These are phyloP conservation scores for Trametes sp. DNA, from an alignment of 1,284 basidiomycete species.

Conservation along the genomic window DNA sequence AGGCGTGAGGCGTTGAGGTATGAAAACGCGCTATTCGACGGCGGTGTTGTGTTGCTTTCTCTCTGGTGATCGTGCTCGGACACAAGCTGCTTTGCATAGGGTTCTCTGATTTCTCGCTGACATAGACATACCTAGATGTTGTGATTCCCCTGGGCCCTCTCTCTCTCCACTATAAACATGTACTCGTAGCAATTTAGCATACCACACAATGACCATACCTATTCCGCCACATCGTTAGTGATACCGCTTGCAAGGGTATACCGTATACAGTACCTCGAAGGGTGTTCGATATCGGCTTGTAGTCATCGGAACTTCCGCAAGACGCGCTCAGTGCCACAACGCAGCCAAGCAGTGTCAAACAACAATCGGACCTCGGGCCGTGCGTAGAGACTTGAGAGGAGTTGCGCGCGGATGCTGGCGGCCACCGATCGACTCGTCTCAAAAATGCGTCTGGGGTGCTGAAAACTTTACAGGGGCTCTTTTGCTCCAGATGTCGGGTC, in stretches of 20 bases:
- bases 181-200: slow-evolving; percentile 3
- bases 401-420: no score
- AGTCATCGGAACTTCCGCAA: no score
- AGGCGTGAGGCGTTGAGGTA: background rate
- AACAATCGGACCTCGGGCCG: no score
- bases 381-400: no score
- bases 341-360: background rate
- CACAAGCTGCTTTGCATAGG: background rate
- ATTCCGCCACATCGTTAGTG: background rate
- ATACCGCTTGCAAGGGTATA: no score
- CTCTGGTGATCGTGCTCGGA: background rate
- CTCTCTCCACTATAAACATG: background rate
- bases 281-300: no score
- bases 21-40: background rate
- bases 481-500: no score
- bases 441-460: no score
- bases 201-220: background rate
- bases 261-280: no score
- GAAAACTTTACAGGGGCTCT: no score
- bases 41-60: background rate
- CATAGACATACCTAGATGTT: slow-evolving; percentile 10
- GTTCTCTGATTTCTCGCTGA: background rate
- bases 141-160: background rate
- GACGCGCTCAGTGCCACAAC: no score
- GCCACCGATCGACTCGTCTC: no score